These are phyloP conservation scores for Pseudogymnoascus verrucosus DNA, from an alignment of 2,329 filamentous ascomycete genomes.

Conservation along the genomic window DNA sequence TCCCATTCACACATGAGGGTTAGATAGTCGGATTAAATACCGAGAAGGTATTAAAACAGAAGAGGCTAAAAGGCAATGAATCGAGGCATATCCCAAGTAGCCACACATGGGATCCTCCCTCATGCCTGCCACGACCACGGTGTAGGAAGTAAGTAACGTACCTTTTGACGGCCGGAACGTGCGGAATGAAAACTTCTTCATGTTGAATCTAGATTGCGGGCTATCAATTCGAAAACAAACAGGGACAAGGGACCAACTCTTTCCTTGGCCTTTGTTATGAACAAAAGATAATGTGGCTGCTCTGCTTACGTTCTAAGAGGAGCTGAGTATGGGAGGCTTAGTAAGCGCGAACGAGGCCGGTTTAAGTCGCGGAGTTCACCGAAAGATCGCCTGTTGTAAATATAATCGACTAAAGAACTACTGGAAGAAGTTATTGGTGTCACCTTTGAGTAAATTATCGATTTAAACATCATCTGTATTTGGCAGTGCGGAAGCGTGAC, in stretches of 20 bases:
- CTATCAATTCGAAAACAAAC: background rate
- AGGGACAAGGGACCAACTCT: background rate
- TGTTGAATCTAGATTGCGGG: background rate
- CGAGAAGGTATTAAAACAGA: background rate
- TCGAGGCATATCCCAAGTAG: background rate
- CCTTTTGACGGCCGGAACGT: conserved; percentile 1
- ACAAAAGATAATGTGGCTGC: background rate
- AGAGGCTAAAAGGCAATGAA: background rate
- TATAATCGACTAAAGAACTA: background rate
- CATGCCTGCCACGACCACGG: background rate
- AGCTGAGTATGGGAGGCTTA: background rate
- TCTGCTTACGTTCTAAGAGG: background rate
- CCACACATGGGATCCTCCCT: background rate
- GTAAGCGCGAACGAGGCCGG: background rate
- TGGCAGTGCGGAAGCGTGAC: background rate
- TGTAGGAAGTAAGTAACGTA: background rate
- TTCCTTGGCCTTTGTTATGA: background rate
- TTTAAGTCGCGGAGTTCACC: background rate
- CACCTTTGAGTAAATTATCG: background rate
- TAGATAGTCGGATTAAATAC: background rate
- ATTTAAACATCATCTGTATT: background rate
- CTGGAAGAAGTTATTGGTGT: background rate
- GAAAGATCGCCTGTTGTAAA: background rate
- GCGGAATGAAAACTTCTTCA: conserved; percentile 6
- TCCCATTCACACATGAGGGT: background rate